These are phyloP conservation scores for Myriangium duriaei DNA, from an alignment of 2,329 filamentous ascomycete genomes.

Conservation along the genomic window DNA sequence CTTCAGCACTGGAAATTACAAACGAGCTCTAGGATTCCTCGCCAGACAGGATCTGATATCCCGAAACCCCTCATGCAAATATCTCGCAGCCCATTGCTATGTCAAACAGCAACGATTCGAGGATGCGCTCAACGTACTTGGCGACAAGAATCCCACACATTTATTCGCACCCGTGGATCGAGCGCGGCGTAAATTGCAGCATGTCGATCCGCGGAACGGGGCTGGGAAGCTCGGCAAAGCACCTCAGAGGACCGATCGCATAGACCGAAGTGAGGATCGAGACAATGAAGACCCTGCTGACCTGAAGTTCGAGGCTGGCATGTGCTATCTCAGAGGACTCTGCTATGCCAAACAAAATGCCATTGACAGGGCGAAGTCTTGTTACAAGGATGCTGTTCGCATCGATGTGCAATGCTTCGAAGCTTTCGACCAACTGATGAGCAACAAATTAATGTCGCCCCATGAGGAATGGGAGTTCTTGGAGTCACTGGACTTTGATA, in stretches of 20 bases:
- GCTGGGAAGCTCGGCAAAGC: constrained; percentile 30
- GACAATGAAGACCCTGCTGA: constrained; percentile 59
- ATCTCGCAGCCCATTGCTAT: constrained; percentile 85
- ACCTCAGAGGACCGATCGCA: constrained; percentile 35
- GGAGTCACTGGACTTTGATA: constrained; percentile 80
- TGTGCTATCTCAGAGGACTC: constrained; percentile 88
- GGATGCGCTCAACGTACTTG: constrained; percentile 73
- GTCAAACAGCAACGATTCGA: constrained; percentile 87
- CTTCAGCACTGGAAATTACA: constrained; percentile 91
- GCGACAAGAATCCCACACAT: constrained; percentile 87
- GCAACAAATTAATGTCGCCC: constrained; percentile 81
- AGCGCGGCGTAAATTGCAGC: constrained; percentile 58
- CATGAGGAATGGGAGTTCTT: constrained; percentile 85
- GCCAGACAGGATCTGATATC: constrained; percentile 69
- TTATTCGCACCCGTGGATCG: constrained; percentile 58
- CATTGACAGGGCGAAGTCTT: constrained; percentile 93
- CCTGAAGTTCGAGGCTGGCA: constrained; percentile 82
- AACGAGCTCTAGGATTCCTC: constrained; percentile 76
- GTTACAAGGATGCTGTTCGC: constrained; percentile 92
- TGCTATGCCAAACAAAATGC: constrained; percentile 97
- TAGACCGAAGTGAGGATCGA: constrained; percentile 47
- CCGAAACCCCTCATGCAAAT: constrained; percentile 76
- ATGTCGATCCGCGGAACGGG: constrained; percentile 44
- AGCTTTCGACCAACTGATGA: constrained; percentile 94
- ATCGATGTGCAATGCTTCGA: constrained; percentile 98